Percentiles rank a stretch among this genome's conserved stretches.
These are phyloP conservation scores for Bipolaris gigantea DNA, from an alignment of 2,329 filamentous ascomycete genomes.

Conservation along the genomic window DNA sequence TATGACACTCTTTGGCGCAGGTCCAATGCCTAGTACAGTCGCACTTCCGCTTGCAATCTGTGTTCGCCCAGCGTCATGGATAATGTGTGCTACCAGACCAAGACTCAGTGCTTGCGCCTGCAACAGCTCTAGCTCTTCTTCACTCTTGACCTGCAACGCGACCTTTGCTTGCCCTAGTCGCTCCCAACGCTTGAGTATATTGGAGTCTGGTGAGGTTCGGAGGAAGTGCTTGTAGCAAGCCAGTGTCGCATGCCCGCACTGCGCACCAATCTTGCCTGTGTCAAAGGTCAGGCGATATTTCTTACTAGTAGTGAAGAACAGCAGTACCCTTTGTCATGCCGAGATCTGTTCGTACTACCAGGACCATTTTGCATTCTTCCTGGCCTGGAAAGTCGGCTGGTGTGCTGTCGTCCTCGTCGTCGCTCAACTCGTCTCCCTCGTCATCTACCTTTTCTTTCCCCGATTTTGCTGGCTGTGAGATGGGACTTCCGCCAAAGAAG, in stretches of 20 bases:
- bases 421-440: conserved; percentile 37
- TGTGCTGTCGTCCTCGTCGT: conserved; percentile 35
- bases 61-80: conserved; percentile 93
- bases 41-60: conserved; percentile 93
- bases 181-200: conserved; percentile 83
- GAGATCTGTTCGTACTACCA: conserved; percentile 90
- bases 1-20: conserved; percentile 81
- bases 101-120: conserved; percentile 80
- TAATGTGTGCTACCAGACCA: conserved; percentile 84
- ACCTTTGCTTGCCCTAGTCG: conserved; percentile 86
- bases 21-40: conserved; percentile 78
- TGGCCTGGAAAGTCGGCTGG: conserved; percentile 51
- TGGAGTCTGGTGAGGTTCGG: conserved; percentile 56
- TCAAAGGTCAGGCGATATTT: background rate
- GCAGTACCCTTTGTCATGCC: conserved; percentile 91
- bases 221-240: conserved; percentile 91
- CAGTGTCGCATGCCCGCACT: conserved; percentile 93
- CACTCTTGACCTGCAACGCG: conserved; percentile 82
- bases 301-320: background rate
- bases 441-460: conserved; percentile 22
- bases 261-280: conserved; percentile 92
- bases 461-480: conserved; percentile 31
- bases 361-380: conserved; percentile 91
- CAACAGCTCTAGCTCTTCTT: conserved; percentile 75
- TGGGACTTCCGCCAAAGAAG: conserved; percentile 63